Evolutionary conservation across 305 asterid species (phyloP).

Genomic region (Fraxinus nigra): DNA sequence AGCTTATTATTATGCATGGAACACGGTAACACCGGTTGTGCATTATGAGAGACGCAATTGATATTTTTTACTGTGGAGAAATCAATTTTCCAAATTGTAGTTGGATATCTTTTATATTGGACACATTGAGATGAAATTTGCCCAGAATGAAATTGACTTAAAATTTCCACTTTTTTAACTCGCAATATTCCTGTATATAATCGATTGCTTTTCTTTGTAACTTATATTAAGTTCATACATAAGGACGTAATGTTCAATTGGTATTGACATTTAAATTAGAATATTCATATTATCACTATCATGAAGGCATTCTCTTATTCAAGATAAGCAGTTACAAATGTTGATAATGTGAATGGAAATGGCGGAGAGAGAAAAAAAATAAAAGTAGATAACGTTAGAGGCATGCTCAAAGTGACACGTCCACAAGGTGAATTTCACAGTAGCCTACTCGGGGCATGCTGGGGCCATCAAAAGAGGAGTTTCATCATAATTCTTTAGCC

Average conservation of each 20-base stretch:
- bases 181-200: not conserved
- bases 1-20: conserved; percentile 1
- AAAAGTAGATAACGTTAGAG: not conserved
- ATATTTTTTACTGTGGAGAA: not conserved
- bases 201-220: not conserved
- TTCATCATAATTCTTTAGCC: conserved; percentile 43
- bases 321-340: conserved; percentile 8
- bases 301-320: not conserved
- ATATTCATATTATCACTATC: conserved; percentile 7
- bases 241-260: not conserved
- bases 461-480: not conserved
- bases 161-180: not conserved
- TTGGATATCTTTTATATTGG: not conserved
- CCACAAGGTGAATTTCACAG: not conserved
- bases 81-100: not conserved
- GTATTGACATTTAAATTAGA: not conserved
- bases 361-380: not conserved
- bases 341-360: not conserved
- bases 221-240: not conserved
- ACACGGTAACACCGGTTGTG: conserved; percentile 17
- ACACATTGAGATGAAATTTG: not conserved
- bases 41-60: conserved; percentile 20
- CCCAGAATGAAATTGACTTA: not conserved
- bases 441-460: not conserved
- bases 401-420: conserved; percentile 10